These are phyloP conservation scores for Micromonas commoda DNA, from an alignment of 139 green algal species.

Conservation along the genomic window DNA sequence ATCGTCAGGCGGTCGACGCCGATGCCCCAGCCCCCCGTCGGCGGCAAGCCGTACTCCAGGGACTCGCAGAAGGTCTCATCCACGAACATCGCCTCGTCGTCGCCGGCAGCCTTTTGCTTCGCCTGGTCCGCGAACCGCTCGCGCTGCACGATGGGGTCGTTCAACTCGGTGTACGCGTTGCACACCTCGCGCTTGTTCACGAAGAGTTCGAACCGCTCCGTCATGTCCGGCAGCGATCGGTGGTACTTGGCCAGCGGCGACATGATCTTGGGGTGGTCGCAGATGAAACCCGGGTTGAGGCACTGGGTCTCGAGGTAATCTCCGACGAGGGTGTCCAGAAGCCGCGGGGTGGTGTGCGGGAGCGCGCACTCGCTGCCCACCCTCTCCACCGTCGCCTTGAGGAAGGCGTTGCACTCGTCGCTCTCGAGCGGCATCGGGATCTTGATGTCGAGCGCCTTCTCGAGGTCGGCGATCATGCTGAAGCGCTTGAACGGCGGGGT, in stretches of 20 bases:
- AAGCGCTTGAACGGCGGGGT: slow-evolving; percentile 68
- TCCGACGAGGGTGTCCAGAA: slow-evolving; percentile 98
- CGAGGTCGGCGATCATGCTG: slow-evolving; percentile 66
- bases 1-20: slow-evolving; percentile 97
- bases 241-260: slow-evolving; percentile 94
- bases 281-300: slow-evolving; percentile 96
- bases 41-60: slow-evolving; percentile 95
- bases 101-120: slow-evolving; percentile 54
- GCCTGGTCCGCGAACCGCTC: slow-evolving; percentile 90
- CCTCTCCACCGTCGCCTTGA: slow-evolving; percentile 49
- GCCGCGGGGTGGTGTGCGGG: slow-evolving; percentile 75
- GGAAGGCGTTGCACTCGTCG: slow-evolving; percentile 55
- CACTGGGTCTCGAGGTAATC: slow-evolving; percentile 93
- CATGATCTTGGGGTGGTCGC: slow-evolving; percentile 98
- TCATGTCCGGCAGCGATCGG: slow-evolving; percentile 55
- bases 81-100: slow-evolving; percentile 94
- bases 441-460: slow-evolving; percentile 65
- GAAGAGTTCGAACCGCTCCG: slow-evolving; percentile 99
- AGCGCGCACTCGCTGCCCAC: slow-evolving; percentile 72
- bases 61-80: slow-evolving; percentile 95
- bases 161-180: slow-evolving; percentile 99
- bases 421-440: slow-evolving; percentile 63
- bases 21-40: slow-evolving; percentile 95
- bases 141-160: slow-evolving; percentile 92
- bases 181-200: slow-evolving; percentile 93